Evolutionary conservation across 73 alveolate species (phyloP), one percentile per base, ranked within the genome.

Genomic region (Effrenium voratum): DNA sequence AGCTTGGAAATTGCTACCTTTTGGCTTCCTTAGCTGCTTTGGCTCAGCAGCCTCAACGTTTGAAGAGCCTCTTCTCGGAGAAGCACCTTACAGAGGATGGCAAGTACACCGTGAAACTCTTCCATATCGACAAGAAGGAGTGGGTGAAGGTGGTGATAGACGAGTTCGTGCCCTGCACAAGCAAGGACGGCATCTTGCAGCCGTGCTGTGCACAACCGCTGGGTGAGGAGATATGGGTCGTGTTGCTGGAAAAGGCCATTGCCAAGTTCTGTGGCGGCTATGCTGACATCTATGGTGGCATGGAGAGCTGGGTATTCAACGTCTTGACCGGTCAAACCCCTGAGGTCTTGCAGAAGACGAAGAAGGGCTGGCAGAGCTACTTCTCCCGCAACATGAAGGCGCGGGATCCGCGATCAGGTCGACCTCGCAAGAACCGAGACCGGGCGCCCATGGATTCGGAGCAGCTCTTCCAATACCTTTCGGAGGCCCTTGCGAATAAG

Each of bases 141-240:
- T 83, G 93, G 93, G 77, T 55, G 30, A 50, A 83, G 77, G 93
- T 83, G 5, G 57, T 24, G 43, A 32, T 83, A 6, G 93, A 83
- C 59, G 93, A 83, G 79, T 83, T 83, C n/a, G 76, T 83, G 57
- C 93, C 93, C 36, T 83, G 93, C 28, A 2, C 12, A 5, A 52
- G 55, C 32, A 47, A 4, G 60, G 77, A 83, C 41, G 93, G 93
- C 52, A 83, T 50, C 26, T 22, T 55, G 43, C 3, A 22, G 1
- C 93, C 93, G 0, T 36, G 59, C 36, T 52, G 55, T 26, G 93
- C 93, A 15, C 76, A 36, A n/a, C 93, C 93, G 30, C 34, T 83
- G 59, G 93, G 93, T 34, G 77, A 83, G 43, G 93, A 84, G 93
- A 34, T 84, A 38, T 84, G 93, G 93, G 93, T 84, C 5, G 59